phyloP scores from a whole-genome alignment of 208 protist species.

The Zelonia costaricensis region DNA sequence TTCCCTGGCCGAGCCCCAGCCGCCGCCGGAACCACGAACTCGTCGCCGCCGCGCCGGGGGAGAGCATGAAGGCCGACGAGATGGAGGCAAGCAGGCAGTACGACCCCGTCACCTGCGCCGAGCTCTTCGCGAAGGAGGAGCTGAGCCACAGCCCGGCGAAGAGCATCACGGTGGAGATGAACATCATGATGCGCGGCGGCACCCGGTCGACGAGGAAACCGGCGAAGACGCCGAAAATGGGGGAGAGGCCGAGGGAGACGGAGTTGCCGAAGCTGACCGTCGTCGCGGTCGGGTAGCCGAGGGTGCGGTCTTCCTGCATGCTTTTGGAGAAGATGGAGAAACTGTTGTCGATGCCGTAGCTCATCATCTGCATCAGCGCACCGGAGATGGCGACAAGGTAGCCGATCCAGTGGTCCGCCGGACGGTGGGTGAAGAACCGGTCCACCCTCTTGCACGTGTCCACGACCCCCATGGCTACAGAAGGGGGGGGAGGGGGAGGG shows the following conservation, averaged over 20 bases:
- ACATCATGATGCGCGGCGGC: constrained; percentile 74
- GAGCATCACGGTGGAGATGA: constrained; percentile 48
- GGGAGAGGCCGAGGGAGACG: constrained; percentile 70
- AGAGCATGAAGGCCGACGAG: constrained; percentile 76
- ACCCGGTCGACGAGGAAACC: constrained; percentile 77
- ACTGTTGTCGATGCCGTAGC: constrained; percentile 86
- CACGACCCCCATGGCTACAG: constrained; percentile 16
- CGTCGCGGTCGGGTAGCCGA: constrained; percentile 67
- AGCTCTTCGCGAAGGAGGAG: constrained; percentile 58
- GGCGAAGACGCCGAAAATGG: constrained; percentile 70
- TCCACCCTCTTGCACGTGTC: constrained; percentile 19
- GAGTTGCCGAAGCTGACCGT: constrained; percentile 80
- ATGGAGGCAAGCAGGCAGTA: constrained; percentile 81
- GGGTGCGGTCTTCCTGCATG: constrained; percentile 70
- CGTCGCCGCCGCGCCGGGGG: constrained; percentile 68
- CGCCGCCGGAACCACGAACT: constrained; percentile 70
- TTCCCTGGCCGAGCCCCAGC: constrained; percentile 68
- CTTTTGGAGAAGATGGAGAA: constrained; percentile 72
- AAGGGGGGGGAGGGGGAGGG: not conserved
- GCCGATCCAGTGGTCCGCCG: constrained; percentile 73
- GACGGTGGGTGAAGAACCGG: constrained; percentile 42
- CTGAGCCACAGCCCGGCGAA: constrained; percentile 68
- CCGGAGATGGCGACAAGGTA: constrained; percentile 78
- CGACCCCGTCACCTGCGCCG: constrained; percentile 57
- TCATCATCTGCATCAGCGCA: constrained; percentile 84